Evolutionary conservation across 169 alveolate species (phyloP).

Genomic region (Hepatocystis sp.): DNA sequence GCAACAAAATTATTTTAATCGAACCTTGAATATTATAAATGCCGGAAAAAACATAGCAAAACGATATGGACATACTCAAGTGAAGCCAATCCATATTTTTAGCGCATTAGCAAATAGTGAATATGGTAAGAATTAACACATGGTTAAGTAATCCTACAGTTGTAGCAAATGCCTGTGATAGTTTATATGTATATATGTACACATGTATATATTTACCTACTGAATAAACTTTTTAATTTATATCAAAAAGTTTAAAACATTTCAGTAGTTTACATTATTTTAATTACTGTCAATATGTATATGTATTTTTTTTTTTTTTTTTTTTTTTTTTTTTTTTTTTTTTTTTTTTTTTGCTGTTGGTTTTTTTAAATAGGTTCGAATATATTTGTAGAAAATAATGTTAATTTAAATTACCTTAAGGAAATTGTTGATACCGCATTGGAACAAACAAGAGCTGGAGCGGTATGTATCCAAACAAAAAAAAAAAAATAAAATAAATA

Average conservation of each 20-base stretch:
- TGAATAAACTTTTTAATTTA: no score
- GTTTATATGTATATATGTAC: no score
- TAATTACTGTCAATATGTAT: no score
- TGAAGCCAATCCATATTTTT: constrained; percentile 62
- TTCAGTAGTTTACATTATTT: no score
- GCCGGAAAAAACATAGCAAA: constrained; percentile 59
- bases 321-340: not conserved
- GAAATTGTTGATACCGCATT: constrained; percentile 37
- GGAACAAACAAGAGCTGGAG: constrained; percentile 74
- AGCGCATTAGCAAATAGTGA: constrained; percentile 55
- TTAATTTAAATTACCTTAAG: constrained; percentile 28
- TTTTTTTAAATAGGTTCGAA: constrained; percentile 40
- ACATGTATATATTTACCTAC: no score
- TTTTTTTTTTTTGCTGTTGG: no score
- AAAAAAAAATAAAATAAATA: no score
- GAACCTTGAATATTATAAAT: constrained; percentile 68
- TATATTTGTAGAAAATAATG: constrained; percentile 28
- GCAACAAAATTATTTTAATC: constrained; percentile 27
- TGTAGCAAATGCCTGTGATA: no score
- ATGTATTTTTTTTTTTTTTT: not conserved
- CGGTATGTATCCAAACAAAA: constrained; percentile 5
- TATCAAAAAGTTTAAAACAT: no score
- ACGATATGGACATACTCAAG: constrained; percentile 63
- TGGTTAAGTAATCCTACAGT: not conserved
- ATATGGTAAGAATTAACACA: constrained; percentile 23